Conservation (phyloP, 75 land plant species). For the Gnetum montanum region DNA sequence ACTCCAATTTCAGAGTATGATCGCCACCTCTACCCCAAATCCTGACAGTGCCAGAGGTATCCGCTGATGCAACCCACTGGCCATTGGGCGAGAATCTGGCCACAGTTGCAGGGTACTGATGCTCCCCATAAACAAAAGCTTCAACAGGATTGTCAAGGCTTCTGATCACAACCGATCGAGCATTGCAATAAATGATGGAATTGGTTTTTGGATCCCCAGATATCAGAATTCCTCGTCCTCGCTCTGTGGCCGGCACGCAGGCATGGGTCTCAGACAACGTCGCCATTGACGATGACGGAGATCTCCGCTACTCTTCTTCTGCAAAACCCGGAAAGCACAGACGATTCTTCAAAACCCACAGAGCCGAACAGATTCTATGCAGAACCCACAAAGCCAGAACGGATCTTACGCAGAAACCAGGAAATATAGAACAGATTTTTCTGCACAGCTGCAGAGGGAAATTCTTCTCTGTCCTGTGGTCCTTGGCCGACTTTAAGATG, state of each 20-base stretch:
- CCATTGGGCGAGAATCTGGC: conserved; percentile 96
- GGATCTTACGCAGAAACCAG: too few relatives aligned
- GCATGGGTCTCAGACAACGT: conserved; percentile 63
- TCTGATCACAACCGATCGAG: conserved; percentile 77
- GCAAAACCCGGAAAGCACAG: too few relatives aligned
- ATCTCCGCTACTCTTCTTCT: too few relatives aligned
- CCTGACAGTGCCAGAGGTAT: conserved; percentile 74
- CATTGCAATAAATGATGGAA: conserved; percentile 76
- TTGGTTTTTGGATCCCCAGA: conserved; percentile 71
- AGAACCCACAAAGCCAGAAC: too few relatives aligned
- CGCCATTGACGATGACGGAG: too few relatives aligned
- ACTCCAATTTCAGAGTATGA: conserved; percentile 72
- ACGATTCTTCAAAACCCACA: too few relatives aligned
- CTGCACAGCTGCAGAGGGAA: too few relatives aligned
- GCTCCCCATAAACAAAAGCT: conserved; percentile 69
- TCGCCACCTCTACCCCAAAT: conserved; percentile 78
- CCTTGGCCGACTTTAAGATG: too few relatives aligned
- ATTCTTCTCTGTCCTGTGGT: too few relatives aligned
- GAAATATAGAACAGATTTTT: too few relatives aligned
- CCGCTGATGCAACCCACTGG: conserved; percentile 97
- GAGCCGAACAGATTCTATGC: too few relatives aligned
- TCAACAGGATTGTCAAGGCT: conserved; percentile 54
- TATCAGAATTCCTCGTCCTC: conserved; percentile 89
- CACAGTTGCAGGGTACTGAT: conserved; percentile 76
- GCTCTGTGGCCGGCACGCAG: conserved; percentile 74